Evolutionary conservation across 1,284 basidiomycete species (phyloP).

Genomic region (Tilletiopsis washingtonensis): DNA sequence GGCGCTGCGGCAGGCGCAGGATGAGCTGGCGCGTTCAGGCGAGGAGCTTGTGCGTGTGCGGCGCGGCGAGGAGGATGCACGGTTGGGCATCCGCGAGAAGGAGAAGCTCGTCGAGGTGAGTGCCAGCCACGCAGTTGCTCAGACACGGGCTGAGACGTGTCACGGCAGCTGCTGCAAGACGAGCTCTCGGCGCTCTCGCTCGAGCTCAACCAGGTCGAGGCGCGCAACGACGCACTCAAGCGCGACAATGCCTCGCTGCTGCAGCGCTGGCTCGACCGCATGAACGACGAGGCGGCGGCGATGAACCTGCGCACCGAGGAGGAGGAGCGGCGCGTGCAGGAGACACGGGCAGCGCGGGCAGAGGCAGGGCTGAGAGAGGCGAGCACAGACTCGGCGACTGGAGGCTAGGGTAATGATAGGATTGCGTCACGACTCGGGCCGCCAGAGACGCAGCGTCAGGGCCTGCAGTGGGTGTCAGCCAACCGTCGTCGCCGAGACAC

Average conservation of each 20-base stretch:
- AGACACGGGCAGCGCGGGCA: too few species aligned
- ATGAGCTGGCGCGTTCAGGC: conserved; percentile 63
- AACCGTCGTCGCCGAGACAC: too few species aligned
- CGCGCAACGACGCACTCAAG: conserved; percentile 72
- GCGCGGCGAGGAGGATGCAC: conserved; percentile 51
- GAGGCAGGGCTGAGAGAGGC: too few species aligned
- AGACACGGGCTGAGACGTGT: not conserved
- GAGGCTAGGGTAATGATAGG: too few species aligned
- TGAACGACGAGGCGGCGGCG: conserved; percentile 82
- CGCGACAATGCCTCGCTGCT: conserved; percentile 89
- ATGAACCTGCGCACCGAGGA: conserved; percentile 61
- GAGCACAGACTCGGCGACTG: too few species aligned
- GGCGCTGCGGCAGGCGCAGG: conserved; percentile 63
- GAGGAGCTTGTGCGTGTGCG: conserved; percentile 63
- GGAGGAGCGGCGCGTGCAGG: too few species aligned
- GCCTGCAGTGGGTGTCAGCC: too few species aligned
- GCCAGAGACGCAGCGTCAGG: conserved; percentile 15
- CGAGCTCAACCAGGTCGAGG: conserved; percentile 79
- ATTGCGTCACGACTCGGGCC: too few species aligned
- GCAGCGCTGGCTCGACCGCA: conserved; percentile 56
- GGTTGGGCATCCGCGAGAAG: conserved; percentile 75
- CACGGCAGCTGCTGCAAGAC: conserved; percentile 73
- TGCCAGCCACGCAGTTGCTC: not conserved
- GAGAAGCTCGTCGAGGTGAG: conserved; percentile 68
- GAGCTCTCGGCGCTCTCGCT: conserved; percentile 48